phyloP scores from a whole-genome alignment of 306 rosid genomes.

The Cucumis melo region DNA sequence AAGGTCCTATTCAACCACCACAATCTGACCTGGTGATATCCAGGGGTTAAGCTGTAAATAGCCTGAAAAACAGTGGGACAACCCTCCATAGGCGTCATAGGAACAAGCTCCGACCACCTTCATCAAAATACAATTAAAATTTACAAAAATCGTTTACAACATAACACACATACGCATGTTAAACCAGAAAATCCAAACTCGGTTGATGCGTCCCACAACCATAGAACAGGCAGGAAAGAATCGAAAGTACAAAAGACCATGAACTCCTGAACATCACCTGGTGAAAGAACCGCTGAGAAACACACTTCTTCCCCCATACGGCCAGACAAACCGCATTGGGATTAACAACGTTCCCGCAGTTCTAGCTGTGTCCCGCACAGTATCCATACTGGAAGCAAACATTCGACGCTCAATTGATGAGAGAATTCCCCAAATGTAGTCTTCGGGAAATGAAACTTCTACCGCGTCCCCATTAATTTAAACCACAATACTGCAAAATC shows the following conservation, averaged over 20 bases:
- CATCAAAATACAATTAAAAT: background rate
- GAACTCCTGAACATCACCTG: slow-evolving; percentile 23
- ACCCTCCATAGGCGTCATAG: slow-evolving; percentile 85
- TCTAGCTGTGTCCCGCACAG: slow-evolving; percentile 37
- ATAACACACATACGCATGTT: background rate
- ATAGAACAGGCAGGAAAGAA: background rate
- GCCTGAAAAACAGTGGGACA: slow-evolving; percentile 91
- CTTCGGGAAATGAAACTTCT: slow-evolving; percentile 29
- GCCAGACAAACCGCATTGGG: slow-evolving; percentile 95
- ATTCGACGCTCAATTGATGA: slow-evolving; percentile 9
- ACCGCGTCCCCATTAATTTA: slow-evolving; percentile 18
- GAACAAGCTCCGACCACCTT: slow-evolving; percentile 94
- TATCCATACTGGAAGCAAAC: slow-evolving; percentile 62
- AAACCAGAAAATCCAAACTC: background rate
- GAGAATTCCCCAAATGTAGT: slow-evolving; percentile 13
- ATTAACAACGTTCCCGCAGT: slow-evolving; percentile 51
- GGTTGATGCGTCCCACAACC: background rate
- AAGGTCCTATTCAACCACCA: slow-evolving; percentile 6
- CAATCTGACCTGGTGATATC: slow-evolving; percentile 74
- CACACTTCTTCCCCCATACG: slow-evolving; percentile 76
- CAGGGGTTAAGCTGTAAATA: slow-evolving; percentile 68
- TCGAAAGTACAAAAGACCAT: background rate
- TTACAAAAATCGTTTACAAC: background rate
- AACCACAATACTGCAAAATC: slow-evolving; percentile 15
- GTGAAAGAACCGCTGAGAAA: slow-evolving; percentile 82